Conservation (phyloP, 768 basidiomycete genomes). For the Dendrothele bispora region DNA sequence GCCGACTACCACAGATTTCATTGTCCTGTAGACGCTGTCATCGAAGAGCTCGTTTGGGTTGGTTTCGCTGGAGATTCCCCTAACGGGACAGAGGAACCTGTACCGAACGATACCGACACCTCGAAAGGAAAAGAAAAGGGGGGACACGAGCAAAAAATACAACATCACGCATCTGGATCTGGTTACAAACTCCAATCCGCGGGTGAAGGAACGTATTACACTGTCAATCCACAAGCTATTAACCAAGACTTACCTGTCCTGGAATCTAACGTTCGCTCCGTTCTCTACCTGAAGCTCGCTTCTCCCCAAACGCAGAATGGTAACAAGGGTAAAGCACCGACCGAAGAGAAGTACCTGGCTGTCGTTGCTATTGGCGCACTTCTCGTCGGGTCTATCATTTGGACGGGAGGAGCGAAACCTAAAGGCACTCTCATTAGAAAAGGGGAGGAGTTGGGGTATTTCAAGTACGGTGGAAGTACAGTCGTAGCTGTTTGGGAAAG, state of each 20-base stretch:
- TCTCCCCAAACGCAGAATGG: constrained; percentile 38
- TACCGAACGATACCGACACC: no score
- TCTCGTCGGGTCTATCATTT: constrained; percentile 74
- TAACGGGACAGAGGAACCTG: no score
- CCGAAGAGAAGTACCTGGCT: no score
- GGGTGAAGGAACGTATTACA: no score
- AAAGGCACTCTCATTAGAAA: constrained; percentile 46
- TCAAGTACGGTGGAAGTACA: constrained; percentile 81
- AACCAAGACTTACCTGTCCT: constrained; percentile 72
- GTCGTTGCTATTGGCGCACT: constrained; percentile 80
- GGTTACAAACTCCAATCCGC: no score
- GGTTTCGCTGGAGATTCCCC: no score
- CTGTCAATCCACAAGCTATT: constrained; percentile 78
- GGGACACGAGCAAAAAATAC: no score
- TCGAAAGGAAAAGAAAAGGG: no score
- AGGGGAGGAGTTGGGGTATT: constrained; percentile 68
- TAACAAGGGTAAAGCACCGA: no score
- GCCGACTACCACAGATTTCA: constrained; percentile 85
- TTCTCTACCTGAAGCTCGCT: constrained; percentile 51
- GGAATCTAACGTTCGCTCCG: constrained; percentile 60
- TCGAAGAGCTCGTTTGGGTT: constrained; percentile 44
- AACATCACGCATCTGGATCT: no score
- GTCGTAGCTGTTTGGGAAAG: constrained; percentile 56
- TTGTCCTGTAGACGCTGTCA: constrained; percentile 58
- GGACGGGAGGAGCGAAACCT: constrained; percentile 56